Conservation (phyloP, 176 grass and related monocot species). For the Aechmea fasciata region DNA sequence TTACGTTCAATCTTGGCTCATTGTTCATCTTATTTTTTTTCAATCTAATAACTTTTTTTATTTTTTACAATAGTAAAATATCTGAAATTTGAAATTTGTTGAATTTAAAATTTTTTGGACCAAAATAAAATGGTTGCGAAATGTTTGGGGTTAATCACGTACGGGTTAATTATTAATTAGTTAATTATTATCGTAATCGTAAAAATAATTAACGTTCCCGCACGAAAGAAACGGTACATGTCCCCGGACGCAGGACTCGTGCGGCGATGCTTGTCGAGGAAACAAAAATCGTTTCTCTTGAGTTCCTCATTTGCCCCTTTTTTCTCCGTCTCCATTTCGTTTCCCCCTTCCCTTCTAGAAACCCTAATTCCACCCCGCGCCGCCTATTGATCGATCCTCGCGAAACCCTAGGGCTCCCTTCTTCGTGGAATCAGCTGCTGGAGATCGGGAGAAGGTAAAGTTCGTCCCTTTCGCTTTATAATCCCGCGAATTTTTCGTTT, state of each 20-base stretch:
- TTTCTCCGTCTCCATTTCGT: background rate
- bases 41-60: too few species aligned
- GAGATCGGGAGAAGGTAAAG: background rate
- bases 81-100: too few species aligned
- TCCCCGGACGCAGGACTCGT: background rate
- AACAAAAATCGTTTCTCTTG: constrained; percentile 1
- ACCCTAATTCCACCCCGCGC: constrained; percentile 12
- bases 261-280: background rate
- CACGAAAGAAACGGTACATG: background rate
- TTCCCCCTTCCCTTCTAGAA: background rate
- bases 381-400: background rate
- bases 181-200: background rate
- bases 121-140: too few species aligned
- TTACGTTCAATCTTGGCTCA: too few species aligned
- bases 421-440: background rate
- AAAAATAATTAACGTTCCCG: background rate
- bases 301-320: background rate
- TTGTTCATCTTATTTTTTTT: too few species aligned
- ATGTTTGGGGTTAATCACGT: too few species aligned
- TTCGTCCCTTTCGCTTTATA: background rate
- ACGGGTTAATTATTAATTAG: too few species aligned
- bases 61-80: too few species aligned
- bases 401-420: background rate
- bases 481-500: background rate
- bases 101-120: too few species aligned